Evolutionary conservation across 2,329 filamentous ascomycete species (phyloP).

Genomic region (Neofusicoccum sp.): DNA sequence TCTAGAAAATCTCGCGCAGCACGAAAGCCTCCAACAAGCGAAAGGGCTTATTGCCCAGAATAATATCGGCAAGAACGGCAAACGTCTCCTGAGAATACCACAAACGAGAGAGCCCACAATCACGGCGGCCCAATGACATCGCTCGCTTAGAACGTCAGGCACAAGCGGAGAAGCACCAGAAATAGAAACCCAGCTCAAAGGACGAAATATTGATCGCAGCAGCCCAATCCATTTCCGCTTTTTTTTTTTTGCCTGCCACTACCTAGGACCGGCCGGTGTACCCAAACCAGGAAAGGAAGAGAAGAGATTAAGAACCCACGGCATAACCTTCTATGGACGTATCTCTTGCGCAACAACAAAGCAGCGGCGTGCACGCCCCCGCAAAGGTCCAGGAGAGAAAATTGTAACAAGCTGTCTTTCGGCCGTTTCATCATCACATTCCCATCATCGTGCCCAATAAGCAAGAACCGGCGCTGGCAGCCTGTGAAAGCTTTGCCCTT

Average conservation of each 20-base stretch:
- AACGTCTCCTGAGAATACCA: neutral
- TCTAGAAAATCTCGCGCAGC: neutral
- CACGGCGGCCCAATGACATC: no score
- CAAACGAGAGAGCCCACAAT: neutral
- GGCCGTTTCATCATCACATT: constrained; percentile 13
- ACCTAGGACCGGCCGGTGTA: neutral
- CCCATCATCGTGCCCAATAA: constrained; percentile 4
- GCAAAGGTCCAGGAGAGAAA: neutral
- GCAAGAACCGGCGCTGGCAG: constrained; percentile 1
- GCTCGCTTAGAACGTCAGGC: neutral
- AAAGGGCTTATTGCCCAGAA: neutral
- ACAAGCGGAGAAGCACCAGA: neutral
- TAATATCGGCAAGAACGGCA: neutral
- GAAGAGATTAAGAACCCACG: neutral
- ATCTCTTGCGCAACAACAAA: constrained; percentile 3
- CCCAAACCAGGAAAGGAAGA: neutral
- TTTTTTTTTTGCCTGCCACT: neutral
- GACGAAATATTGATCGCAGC: neutral
- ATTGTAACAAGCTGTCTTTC: constrained; percentile 9
- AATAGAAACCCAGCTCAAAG: neutral
- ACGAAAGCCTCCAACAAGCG: neutral
- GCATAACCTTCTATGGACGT: constrained; percentile 6
- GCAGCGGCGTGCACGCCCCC: constrained; percentile 6
- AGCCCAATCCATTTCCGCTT: neutral
- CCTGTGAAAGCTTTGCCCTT: neutral